Evolutionary conservation across 2,329 filamentous ascomycete species (phyloP).

Genomic region (Macroventuria anomochaeta): DNA sequence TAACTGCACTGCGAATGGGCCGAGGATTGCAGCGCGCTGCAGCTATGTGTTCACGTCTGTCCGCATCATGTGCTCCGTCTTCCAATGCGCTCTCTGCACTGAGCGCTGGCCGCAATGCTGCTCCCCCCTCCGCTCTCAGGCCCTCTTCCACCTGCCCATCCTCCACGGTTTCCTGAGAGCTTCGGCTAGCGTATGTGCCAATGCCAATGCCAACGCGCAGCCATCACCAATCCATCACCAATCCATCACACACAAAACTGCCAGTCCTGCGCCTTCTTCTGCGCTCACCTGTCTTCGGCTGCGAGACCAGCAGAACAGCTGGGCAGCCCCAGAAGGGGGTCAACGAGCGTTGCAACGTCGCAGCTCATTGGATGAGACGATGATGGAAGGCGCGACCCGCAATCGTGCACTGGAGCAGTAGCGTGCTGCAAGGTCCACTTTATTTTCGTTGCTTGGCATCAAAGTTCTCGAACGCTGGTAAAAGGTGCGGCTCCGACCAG

Average conservation of each 20-base stretch:
- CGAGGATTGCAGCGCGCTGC: conserved; percentile 13
- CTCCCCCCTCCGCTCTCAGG: not conserved
- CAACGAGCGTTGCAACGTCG: conserved; percentile 18
- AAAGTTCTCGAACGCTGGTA: conserved; percentile 36
- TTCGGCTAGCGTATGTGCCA: not conserved
- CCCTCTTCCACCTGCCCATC: not conserved
- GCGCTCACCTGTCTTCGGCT: conserved; percentile 6
- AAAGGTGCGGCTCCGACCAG: conserved; percentile 17
- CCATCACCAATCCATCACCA: conserved; percentile 1
- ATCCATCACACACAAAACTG: not conserved
- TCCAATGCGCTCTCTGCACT: not conserved
- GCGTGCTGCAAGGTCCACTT: not conserved
- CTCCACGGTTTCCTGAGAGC: conserved; percentile 1
- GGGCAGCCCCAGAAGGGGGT: conserved; percentile 15
- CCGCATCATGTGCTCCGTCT: not conserved
- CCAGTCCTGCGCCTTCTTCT: not conserved
- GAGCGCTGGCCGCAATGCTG: not conserved
- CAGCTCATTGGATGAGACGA: conserved; percentile 28
- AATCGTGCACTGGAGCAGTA: conserved; percentile 17
- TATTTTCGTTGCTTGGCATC: conserved; percentile 30
- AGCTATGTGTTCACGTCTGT: not conserved
- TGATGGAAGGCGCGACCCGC: conserved; percentile 35
- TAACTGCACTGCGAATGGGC: conserved; percentile 12
- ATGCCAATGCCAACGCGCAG: conserved; percentile 2
- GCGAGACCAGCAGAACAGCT: conserved; percentile 4